Conservation (phyloP, 306 rosid genomes). For the Begonia masoniana region DNA sequence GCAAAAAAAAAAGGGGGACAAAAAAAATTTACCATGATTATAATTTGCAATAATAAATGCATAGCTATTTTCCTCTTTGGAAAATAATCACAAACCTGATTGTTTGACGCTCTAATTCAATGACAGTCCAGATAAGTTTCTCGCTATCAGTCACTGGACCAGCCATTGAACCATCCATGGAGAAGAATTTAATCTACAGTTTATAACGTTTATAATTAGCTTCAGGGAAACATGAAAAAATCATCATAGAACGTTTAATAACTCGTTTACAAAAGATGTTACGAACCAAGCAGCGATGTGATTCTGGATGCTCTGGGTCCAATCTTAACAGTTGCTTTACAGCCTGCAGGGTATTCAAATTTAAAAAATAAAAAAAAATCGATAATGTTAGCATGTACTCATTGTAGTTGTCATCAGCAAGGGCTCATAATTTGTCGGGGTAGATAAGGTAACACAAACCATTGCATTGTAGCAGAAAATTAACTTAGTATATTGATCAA, state of each 20-base stretch:
- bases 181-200: constrained; percentile 79
- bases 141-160: constrained; percentile 58
- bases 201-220: constrained; percentile 15
- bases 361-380: constrained; percentile 6
- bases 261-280: not conserved
- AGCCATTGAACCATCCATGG: constrained; percentile 53
- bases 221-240: constrained; percentile 1
- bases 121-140: constrained; percentile 77
- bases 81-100: constrained; percentile 48
- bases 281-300: constrained; percentile 84
- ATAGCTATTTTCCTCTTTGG: not conserved
- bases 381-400: not conserved
- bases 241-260: not conserved
- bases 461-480: too few relatives aligned
- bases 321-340: constrained; percentile 79
- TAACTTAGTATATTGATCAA: too few relatives aligned
- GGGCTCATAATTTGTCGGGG: too few relatives aligned
- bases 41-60: not conserved
- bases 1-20: constrained; percentile 14
- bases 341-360: constrained; percentile 42
- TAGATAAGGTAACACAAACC: too few relatives aligned
- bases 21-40: constrained; percentile 6
- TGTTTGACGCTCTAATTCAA: constrained; percentile 76
- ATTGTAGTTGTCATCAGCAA: not conserved
- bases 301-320: constrained; percentile 88